These are phyloP conservation scores for Ophiostoma novo-ulmi DNA, from an alignment of 2,329 filamentous ascomycete genomes.

Conservation along the genomic window DNA sequence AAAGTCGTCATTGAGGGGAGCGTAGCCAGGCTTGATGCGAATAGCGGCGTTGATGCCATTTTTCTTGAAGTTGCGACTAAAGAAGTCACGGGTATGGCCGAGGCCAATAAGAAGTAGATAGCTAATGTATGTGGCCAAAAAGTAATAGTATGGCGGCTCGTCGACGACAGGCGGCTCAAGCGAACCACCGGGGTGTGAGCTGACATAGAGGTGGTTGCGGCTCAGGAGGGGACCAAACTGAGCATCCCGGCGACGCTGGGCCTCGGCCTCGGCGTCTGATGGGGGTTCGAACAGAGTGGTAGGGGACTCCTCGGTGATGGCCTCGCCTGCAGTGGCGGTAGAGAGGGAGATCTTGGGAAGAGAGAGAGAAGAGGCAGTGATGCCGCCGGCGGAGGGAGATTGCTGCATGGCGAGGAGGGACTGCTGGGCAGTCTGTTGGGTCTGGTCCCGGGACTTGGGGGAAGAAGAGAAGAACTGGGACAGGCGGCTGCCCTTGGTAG, in stretches of 20 bases:
- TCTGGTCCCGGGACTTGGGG: constrained; percentile 69
- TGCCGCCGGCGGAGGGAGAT: constrained; percentile 43
- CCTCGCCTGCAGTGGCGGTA: constrained; percentile 71
- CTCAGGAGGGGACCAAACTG: constrained; percentile 86
- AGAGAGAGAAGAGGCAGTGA: constrained; percentile 67
- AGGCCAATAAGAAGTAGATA: constrained; percentile 94
- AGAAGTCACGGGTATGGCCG: constrained; percentile 93
- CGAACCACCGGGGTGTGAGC: constrained; percentile 74
- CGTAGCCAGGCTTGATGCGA: constrained; percentile 80
- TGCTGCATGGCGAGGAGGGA: constrained; percentile 63
- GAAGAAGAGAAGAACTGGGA: constrained; percentile 77
- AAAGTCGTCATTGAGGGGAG: constrained; percentile 94
- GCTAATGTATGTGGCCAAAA: constrained; percentile 96
- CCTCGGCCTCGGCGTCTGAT: constrained; percentile 73
- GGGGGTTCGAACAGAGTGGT: constrained; percentile 81
- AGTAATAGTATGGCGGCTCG: constrained; percentile 92
- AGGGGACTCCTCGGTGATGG: constrained; percentile 64
- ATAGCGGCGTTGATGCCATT: constrained; percentile 77
- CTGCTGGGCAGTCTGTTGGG: constrained; percentile 53
- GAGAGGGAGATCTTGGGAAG: constrained; percentile 90
- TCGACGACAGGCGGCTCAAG: constrained; percentile 84
- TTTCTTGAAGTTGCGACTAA: constrained; percentile 89
- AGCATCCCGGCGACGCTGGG: constrained; percentile 71
- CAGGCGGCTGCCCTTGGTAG: constrained; percentile 66
- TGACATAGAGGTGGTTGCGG: constrained; percentile 79